Evolutionary conservation across 140 eudicot species (phyloP).

Genomic region (Oenanthe javanica): DNA sequence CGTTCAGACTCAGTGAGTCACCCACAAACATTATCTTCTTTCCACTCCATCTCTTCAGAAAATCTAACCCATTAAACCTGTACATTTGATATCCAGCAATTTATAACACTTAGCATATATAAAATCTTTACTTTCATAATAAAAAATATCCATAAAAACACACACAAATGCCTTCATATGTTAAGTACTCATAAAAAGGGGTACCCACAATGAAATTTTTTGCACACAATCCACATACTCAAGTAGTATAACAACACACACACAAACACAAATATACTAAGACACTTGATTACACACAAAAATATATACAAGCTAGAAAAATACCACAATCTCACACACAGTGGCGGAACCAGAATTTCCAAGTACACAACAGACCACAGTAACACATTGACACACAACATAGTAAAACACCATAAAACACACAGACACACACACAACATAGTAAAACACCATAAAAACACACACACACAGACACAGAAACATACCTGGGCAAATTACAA

Average conservation of each 20-base stretch:
- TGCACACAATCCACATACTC: neutral
- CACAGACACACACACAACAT: neutral
- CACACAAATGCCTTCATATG: neutral
- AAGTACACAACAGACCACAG: no score
- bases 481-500: conserved; percentile 70
- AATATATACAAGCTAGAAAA: neutral
- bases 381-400: no score
- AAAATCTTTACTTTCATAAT: neutral
- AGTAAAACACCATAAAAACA: neutral
- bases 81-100: neutral
- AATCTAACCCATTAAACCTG: conserved; percentile 80
- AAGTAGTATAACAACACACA: neutral
- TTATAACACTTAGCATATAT: neutral
- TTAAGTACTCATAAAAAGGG: neutral
- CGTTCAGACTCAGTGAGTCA: conserved; percentile 95
- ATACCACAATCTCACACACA: neutral
- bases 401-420: no score
- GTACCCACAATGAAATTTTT: neutral
- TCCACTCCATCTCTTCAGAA: conserved; percentile 72
- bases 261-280: neutral
- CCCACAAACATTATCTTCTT: conserved; percentile 99
- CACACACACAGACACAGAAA: neutral
- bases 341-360: neutral
- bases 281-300: neutral
- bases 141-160: neutral